A percentile compares a stretch with the other conserved stretches of the same genome.
Evolutionary conservation across 139 green algal genomes (phyloP).

Genomic region (Chlamydomonas asymmetrica): DNA sequence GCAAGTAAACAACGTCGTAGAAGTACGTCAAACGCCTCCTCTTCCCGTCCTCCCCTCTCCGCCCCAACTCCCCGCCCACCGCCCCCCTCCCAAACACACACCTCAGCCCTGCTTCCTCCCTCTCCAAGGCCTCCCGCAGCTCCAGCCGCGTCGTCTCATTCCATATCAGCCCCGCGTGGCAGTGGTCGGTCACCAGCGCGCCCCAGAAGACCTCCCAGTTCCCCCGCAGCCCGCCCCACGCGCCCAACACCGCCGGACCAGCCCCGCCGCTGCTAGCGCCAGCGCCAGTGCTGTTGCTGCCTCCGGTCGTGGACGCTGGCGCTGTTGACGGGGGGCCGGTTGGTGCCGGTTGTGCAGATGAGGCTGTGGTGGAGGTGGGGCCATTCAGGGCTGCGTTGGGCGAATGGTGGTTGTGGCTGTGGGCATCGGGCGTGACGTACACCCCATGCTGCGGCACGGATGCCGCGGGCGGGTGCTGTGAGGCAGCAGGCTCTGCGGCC

Average conservation of each 20-base stretch:
- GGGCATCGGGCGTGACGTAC: not conserved
- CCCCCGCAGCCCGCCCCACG: constrained; percentile 41
- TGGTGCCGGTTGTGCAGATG: too few relatives aligned
- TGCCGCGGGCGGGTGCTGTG: not conserved
- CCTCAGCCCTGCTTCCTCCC: constrained; percentile 64
- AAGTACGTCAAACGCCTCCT: too few relatives aligned
- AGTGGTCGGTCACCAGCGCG: constrained; percentile 67
- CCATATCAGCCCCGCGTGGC: constrained; percentile 57
- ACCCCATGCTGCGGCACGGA: not conserved
- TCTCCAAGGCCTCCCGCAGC: constrained; percentile 83
- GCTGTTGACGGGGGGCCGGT: not conserved
- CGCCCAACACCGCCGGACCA: not conserved
- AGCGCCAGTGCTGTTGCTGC: not conserved
- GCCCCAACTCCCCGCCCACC: too few relatives aligned
- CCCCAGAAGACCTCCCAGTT: constrained; percentile 89
- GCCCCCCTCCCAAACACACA: too few relatives aligned
- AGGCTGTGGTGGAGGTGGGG: too few relatives aligned
- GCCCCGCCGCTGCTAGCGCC: too few relatives aligned
- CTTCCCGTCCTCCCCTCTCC: too few relatives aligned
- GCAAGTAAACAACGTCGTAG: too few relatives aligned
- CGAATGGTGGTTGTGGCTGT: not conserved
- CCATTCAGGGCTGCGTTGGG: too few relatives aligned
- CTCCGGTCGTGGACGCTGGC: not conserved
- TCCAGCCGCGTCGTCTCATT: constrained; percentile 62
- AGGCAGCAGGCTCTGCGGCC: not conserved